Base-by-base conservation (phyloP, 2,329 filamentous ascomycete genomes). In the Elsinoe arachidis region DNA sequence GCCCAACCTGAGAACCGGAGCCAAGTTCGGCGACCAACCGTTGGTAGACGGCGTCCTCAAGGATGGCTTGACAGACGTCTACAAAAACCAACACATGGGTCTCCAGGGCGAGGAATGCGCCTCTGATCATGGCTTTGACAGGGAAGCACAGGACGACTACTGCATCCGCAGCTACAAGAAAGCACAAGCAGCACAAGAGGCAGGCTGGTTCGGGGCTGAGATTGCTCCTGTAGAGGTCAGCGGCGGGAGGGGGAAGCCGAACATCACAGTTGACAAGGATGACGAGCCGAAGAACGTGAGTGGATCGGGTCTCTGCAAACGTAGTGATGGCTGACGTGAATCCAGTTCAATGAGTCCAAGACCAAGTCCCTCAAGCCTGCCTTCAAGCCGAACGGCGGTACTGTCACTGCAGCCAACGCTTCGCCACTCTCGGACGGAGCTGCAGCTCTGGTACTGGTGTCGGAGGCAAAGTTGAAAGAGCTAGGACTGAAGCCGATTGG, bases 1-100 rank as follows among this genome's bases (percentile, higher is more conserved):
- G 55, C 88, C 90, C 63, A 88, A 79, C 73, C 80, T 96, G 66
- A 88, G 93, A 72, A 86, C 76, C 64, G 93, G 93, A 65, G 85
- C 87, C 73, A 97, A 97, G 78, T 99, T 95, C 74, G 93, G 93
- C 67, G 84, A 97, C 76, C 87, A 92, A 76, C 84, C 80, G 55
- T 80, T 99, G 63, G 80, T 96, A 56, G 93, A 99, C 69, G 92
- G 90, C 65, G 84, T 99, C 63, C 82, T 96, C 68, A 91, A 91
- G 79, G 93, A 99, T 70, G 93, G 93, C 63, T 80, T 99, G 64
- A 95, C 88, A 55, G 93, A 99, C 72, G 90, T 90, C 62, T 96
- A 93, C 76, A 90, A 90, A 77, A 87, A 93, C 76, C 88, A 97
- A 74, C 90, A 96, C 74, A 99, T 99, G 93, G 93, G 93, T 67